These are phyloP conservation scores for Colletotrichum horii DNA, from an alignment of 2,329 filamentous ascomycete genomes.

Conservation along the genomic window DNA sequence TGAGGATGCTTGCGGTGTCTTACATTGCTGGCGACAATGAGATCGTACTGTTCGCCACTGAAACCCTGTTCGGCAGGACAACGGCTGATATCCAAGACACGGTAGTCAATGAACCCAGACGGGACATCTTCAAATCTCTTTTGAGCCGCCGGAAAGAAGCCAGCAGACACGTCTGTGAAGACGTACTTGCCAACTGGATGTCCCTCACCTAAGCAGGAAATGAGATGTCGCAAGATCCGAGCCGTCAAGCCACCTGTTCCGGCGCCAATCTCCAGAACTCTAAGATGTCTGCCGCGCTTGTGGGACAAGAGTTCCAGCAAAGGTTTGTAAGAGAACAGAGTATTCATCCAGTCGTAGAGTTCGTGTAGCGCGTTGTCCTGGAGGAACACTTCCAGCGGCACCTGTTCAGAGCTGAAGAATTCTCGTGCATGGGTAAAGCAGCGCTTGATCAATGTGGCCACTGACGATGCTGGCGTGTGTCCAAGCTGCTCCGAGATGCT, in stretches of 20 bases:
- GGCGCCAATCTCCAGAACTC: constrained; percentile 28
- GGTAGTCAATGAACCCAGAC: background rate
- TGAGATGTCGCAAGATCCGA: background rate
- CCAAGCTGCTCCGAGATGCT: background rate
- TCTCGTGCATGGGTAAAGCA: background rate
- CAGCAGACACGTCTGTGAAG: constrained; percentile 29
- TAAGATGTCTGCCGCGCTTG: constrained; percentile 32
- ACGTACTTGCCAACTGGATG: constrained; percentile 21
- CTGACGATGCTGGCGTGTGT: background rate
- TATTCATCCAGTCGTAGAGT: constrained; percentile 16
- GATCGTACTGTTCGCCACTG: constrained; percentile 33
- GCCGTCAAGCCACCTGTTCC: constrained; percentile 9
- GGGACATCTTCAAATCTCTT: background rate
- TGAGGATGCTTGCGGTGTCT: background rate
- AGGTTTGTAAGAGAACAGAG: background rate
- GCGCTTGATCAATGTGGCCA: background rate
- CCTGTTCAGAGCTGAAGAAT: background rate
- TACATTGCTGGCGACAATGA: constrained; percentile 40
- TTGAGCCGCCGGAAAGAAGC: constrained; percentile 25
- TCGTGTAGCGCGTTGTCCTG: background rate
- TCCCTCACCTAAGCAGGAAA: constrained; percentile 15
- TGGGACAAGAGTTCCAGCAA: background rate
- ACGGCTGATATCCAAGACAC: constrained; percentile 29
- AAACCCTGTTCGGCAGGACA: constrained; percentile 35
- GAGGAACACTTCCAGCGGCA: background rate